Percentiles rank a stretch among this genome's conserved stretches.
phyloP scores from a whole-genome alignment of 2,329 filamentous ascomycete species.

The Exophiala aquamarina region DNA sequence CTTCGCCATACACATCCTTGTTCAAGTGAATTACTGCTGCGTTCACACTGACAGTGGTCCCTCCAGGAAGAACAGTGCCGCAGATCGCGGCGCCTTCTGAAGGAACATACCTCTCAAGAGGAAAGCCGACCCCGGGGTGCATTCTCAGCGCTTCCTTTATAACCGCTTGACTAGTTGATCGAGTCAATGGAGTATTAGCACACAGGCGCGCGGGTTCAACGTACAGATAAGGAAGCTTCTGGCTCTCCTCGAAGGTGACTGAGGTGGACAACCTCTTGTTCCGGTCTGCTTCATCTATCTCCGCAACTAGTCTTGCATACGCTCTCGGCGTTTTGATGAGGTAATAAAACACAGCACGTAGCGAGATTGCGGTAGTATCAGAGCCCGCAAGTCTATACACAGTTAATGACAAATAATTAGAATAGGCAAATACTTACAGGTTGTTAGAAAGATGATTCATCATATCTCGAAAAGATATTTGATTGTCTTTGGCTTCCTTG shows the following conservation, averaged over 20 bases:
- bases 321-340: constrained; percentile 44
- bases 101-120: constrained; percentile 27
- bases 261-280: constrained; percentile 7
- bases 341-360: constrained; percentile 34
- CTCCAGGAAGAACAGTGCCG: constrained; percentile 16
- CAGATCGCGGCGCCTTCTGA: constrained; percentile 25
- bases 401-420: background rate
- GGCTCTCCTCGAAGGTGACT: constrained; percentile 13
- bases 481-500: constrained; percentile 14
- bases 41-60: constrained; percentile 29
- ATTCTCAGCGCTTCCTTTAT: constrained; percentile 43
- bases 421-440: constrained; percentile 2
- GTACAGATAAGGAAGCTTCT: constrained; percentile 43
- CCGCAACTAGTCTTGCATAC: constrained; percentile 44
- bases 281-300: constrained; percentile 42
- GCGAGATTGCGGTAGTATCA: constrained; percentile 21
- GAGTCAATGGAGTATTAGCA: background rate
- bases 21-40: constrained; percentile 15
- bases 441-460: constrained; percentile 21
- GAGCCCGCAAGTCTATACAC: constrained; percentile 36
- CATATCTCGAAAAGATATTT: constrained; percentile 13
- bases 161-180: constrained; percentile 29
- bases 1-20: constrained; percentile 16
- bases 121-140: constrained; percentile 34
- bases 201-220: constrained; percentile 32